Percentiles rank a stretch among this genome's conserved stretches.
Evolutionary conservation across 2,329 filamentous ascomycete species (phyloP).

Genomic region (Paecilomyces variotii): DNA sequence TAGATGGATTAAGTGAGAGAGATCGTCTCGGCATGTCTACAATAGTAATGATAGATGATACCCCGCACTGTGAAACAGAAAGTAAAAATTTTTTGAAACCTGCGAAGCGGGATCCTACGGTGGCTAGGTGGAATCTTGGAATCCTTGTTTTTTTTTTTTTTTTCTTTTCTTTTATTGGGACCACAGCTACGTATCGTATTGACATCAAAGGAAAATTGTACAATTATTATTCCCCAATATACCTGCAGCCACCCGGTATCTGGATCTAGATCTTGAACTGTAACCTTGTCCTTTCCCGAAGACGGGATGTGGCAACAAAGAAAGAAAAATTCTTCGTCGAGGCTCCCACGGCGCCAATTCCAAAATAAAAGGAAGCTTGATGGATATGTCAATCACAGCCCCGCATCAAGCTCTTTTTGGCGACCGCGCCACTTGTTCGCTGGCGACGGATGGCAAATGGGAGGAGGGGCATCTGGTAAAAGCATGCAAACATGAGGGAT

Average conservation of each 20-base stretch:
- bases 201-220: background rate
- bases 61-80: background rate
- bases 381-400: background rate
- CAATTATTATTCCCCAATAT: background rate
- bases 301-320: background rate
- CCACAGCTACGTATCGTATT: background rate
- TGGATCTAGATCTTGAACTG: background rate
- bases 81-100: conserved; percentile 3
- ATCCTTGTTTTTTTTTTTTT: background rate
- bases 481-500: conserved; percentile 2
- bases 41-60: background rate
- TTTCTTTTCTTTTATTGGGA: too few relatives aligned
- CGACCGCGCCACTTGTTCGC: background rate
- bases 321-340: background rate
- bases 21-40: background rate
- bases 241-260: background rate
- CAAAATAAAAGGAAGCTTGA: background rate
- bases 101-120: background rate
- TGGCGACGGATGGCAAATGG: background rate
- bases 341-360: background rate
- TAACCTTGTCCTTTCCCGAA: conserved; percentile 1
- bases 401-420: background rate
- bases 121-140: background rate
- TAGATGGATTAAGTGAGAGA: background rate
- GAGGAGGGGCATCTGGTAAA: conserved; percentile 4